Evolutionary conservation across 1,284 basidiomycete species (phyloP).

Genomic region (Rhodofomes roseus): DNA sequence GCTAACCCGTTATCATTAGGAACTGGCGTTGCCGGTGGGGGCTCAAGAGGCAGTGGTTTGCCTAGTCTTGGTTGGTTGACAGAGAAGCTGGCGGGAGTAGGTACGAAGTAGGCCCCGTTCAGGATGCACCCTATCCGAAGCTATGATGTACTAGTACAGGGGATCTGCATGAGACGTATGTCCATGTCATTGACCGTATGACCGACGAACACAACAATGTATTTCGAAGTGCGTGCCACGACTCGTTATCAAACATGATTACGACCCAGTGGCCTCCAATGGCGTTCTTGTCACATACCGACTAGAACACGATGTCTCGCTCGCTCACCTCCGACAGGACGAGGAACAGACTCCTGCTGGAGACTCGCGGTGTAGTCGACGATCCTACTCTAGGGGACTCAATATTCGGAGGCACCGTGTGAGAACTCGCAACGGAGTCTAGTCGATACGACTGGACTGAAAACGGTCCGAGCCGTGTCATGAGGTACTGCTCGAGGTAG

Average conservation of each 20-base stretch:
- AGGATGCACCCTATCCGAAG: background rate
- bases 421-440: background rate
- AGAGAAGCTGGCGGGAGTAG: conserved; percentile 63
- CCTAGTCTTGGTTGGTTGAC: conserved; percentile 78
- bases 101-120: conserved; percentile 37
- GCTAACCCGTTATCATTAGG: conserved; percentile 70
- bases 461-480: background rate
- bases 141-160: background rate
- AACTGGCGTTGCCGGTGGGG: conserved; percentile 51
- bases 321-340: too few relatives aligned
- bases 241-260: background rate
- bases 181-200: background rate
- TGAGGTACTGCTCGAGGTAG: conserved; percentile 9
- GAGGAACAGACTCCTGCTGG: too few relatives aligned
- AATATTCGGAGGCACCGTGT: background rate
- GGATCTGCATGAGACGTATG: background rate
- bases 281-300: background rate
- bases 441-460: background rate
- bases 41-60: conserved; percentile 54
- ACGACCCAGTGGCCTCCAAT: too few relatives aligned
- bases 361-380: background rate
- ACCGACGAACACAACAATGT: background rate
- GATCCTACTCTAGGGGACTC: background rate
- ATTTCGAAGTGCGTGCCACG: too few relatives aligned
- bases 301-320: background rate